phyloP scores from a whole-genome alignment of 208 protist genomes.

The Crithidia fasciculata region DNA sequence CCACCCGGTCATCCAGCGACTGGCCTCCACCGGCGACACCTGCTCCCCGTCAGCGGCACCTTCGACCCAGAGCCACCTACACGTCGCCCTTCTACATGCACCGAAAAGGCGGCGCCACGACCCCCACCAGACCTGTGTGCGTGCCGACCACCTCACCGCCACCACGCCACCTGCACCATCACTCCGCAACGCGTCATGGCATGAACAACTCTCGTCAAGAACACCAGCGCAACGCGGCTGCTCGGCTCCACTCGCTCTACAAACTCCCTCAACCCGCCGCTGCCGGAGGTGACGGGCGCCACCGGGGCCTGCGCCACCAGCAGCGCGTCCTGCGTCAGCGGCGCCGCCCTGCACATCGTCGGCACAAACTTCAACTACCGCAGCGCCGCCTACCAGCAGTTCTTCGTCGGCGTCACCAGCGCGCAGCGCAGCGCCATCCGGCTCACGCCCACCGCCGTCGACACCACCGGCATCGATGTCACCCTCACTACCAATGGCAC shows the following conservation, averaged over 20 bases:
- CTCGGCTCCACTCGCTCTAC: constrained; percentile 24
- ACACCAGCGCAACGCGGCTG: constrained; percentile 23
- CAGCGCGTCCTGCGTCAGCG: constrained; percentile 35
- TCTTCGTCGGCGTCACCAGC: constrained; percentile 30
- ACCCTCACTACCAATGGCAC: constrained; percentile 13
- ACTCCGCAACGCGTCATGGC: constrained; percentile 30
- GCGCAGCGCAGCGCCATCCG: constrained; percentile 33
- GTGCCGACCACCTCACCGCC: constrained; percentile 3
- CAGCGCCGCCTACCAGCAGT: constrained; percentile 27
- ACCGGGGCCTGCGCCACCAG: constrained; percentile 33
- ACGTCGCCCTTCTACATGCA: constrained; percentile 38
- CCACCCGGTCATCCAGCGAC: neutral
- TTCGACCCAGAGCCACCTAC: constrained; percentile 7
- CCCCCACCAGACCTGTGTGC: constrained; percentile 18
- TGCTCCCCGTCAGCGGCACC: too few species aligned
- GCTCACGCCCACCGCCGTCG: constrained; percentile 20
- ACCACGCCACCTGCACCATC: constrained; percentile 35
- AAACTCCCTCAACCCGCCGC: constrained; percentile 33
- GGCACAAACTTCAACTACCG: constrained; percentile 43
- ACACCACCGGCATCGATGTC: constrained; percentile 9
- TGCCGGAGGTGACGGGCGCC: constrained; percentile 31
- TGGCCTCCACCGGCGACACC: too few species aligned
- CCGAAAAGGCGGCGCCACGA: neutral
- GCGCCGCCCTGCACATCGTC: constrained; percentile 23
- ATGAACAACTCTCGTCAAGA: constrained; percentile 42